A percentile compares a stretch with the other conserved stretches of the same genome.
phyloP scores from a whole-genome alignment of 139 green algal species.

The Auxenochlorella protothecoides region DNA sequence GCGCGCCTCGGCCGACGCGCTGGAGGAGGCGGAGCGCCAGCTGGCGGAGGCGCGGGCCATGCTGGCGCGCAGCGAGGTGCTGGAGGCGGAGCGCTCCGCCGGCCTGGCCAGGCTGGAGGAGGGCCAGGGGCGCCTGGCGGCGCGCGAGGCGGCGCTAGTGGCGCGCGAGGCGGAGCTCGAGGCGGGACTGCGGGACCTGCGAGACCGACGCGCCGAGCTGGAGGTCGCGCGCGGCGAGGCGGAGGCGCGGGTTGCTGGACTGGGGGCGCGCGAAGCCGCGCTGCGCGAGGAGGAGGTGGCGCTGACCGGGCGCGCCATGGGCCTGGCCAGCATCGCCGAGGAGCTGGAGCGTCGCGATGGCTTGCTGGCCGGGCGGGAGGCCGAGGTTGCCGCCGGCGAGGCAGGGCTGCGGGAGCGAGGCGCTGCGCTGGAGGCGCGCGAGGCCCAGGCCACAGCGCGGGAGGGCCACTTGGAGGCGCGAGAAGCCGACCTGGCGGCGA shows the following conservation, averaged over 20 bases:
- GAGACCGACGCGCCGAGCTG: too few relatives aligned
- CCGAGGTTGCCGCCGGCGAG: constrained; percentile 4
- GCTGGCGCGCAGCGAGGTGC: background rate
- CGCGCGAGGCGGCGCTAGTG: too few relatives aligned
- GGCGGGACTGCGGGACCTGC: too few relatives aligned
- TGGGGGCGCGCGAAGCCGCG: too few relatives aligned
- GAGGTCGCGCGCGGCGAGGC: too few relatives aligned
- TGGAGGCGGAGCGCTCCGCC: background rate
- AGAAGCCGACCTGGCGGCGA: constrained; percentile 1
- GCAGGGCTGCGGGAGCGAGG: background rate
- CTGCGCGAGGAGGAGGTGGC: too few relatives aligned
- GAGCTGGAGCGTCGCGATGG: too few relatives aligned
- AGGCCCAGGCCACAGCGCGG: background rate
- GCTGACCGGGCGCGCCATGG: too few relatives aligned
- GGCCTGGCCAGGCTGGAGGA: background rate
- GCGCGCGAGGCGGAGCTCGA: too few relatives aligned
- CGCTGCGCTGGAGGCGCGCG: background rate
- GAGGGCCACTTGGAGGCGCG: background rate
- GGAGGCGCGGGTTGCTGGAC: too few relatives aligned
- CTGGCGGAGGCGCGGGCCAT: background rate
- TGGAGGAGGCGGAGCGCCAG: constrained; percentile 9
- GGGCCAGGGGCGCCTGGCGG: background rate
- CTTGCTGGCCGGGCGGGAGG: constrained; percentile 3
- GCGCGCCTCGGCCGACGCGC: constrained; percentile 5
- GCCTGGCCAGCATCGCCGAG: too few relatives aligned